Evolutionary conservation across 2,329 filamentous ascomycete species (phyloP).

Genomic region (Paecilomyces sp.): DNA sequence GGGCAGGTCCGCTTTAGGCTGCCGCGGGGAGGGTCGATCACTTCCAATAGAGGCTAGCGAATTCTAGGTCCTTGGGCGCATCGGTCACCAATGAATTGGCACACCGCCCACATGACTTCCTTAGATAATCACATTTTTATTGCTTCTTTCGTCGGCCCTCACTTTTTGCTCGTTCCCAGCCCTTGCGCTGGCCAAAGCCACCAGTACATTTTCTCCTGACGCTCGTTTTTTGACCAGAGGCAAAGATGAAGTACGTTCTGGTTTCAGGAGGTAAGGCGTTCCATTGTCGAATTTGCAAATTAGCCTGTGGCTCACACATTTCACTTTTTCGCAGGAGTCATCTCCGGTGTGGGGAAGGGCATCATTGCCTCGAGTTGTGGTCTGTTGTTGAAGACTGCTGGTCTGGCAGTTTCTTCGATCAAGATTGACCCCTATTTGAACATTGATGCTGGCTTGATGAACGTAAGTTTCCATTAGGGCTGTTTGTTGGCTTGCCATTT

Average conservation of each 20-base stretch:
- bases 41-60: neutral
- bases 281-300: conserved; percentile 1
- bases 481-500: conserved; percentile 37
- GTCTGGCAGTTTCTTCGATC: conserved; percentile 64
- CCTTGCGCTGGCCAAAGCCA: neutral
- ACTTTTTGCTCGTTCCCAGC: neutral
- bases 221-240: neutral
- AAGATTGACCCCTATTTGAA: conserved; percentile 70
- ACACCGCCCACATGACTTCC: neutral
- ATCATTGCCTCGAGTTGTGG: conserved; percentile 65
- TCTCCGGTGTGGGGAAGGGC: conserved; percentile 43
- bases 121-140: neutral
- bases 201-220: neutral
- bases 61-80: neutral
- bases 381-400: conserved; percentile 69
- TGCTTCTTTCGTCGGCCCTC: neutral
- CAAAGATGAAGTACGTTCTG: conserved; percentile 63
- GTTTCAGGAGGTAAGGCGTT: conserved; percentile 58
- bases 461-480: conserved; percentile 30
- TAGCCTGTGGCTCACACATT: neutral
- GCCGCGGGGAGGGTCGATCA: neutral
- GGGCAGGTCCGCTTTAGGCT: neutral
- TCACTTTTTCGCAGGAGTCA: conserved; percentile 17
- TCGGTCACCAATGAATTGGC: neutral
- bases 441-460: conserved; percentile 66